Evolutionary conservation across 2,329 filamentous ascomycete genomes (phyloP).

Genomic region (Hirsutella rhossiliensis): DNA sequence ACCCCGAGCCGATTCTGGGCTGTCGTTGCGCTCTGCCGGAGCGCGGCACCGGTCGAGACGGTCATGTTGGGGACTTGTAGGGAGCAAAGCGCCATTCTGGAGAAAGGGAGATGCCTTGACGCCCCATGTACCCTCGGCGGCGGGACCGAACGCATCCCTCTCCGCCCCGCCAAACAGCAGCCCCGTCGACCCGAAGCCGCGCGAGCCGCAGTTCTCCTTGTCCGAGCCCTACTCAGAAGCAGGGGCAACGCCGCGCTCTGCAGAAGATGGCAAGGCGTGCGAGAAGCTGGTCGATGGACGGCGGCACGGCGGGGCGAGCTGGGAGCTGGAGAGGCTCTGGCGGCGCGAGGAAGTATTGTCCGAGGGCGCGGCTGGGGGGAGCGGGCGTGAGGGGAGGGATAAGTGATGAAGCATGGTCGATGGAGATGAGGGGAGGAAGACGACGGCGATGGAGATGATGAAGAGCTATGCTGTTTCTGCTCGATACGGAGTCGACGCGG

Average conservation of each 20-base stretch:
- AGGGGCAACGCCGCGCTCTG: background rate
- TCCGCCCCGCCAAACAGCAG: background rate
- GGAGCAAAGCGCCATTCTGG: background rate
- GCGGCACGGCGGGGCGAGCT: background rate
- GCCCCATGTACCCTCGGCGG: background rate
- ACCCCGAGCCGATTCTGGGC: background rate
- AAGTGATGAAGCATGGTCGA: too few species aligned
- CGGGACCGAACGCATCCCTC: background rate
- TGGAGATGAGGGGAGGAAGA: too few species aligned
- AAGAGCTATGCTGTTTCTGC: too few species aligned
- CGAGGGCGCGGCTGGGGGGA: too few species aligned
- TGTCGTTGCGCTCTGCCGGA: background rate
- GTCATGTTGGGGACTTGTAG: background rate
- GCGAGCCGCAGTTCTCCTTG: background rate
- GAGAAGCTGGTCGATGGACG: background rate
- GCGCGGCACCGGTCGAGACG: background rate
- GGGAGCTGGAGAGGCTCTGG: too few species aligned
- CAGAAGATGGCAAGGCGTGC: background rate
- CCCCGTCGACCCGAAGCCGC: background rate
- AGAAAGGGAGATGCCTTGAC: background rate
- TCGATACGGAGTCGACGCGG: too few species aligned
- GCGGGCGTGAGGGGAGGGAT: too few species aligned
- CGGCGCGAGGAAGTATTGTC: too few species aligned
- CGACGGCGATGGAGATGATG: too few species aligned
- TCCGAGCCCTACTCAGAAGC: background rate